Percentiles rank a stretch among this genome's conserved stretches.
These are phyloP conservation scores for Lachancea sp. DNA, from an alignment of 805 yeast genomes.

Conservation along the genomic window DNA sequence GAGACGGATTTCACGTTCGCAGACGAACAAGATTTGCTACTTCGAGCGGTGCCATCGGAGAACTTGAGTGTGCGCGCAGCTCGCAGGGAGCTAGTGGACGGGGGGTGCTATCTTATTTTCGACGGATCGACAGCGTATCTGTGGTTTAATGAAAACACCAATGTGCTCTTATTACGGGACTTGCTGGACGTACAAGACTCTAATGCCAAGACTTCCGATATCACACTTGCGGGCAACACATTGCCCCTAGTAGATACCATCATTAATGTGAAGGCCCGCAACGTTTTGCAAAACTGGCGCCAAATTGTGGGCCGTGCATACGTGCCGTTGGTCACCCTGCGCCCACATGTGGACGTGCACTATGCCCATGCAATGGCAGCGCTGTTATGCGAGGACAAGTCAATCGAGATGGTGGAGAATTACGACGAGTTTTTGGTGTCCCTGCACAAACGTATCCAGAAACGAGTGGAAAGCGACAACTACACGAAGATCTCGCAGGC, in stretches of 20 bases:
- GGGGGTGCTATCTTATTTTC: constrained; percentile 75
- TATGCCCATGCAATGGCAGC: constrained; percentile 39
- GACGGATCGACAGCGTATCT: constrained; percentile 55
- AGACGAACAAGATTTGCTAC: constrained; percentile 36
- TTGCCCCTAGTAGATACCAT: constrained; percentile 67
- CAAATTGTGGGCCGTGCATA: constrained; percentile 19
- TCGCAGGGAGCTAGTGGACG: constrained; percentile 41
- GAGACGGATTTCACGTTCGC: constrained; percentile 49
- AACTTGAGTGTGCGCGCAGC: constrained; percentile 36
- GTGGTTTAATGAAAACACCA: constrained; percentile 65
- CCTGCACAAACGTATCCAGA: constrained; percentile 59
- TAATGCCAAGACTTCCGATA: constrained; percentile 15
- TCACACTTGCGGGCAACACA: constrained; percentile 35
- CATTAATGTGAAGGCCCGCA: constrained; percentile 61
- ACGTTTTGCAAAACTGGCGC: constrained; percentile 47
- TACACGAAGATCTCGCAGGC: constrained; percentile 22
- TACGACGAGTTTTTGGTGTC: constrained; percentile 62
- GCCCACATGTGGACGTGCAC: constrained; percentile 30
- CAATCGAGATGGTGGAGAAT: constrained; percentile 45
- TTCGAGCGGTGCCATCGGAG: constrained; percentile 45
- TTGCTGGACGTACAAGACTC: constrained; percentile 56
- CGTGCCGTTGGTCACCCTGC: constrained; percentile 25
- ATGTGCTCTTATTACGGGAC: constrained; percentile 62
- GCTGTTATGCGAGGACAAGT: constrained; percentile 67
- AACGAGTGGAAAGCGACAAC: constrained; percentile 44